phyloP scores from a whole-genome alignment of 208 protist species.

The Blastocrithidia nonstop region DNA sequence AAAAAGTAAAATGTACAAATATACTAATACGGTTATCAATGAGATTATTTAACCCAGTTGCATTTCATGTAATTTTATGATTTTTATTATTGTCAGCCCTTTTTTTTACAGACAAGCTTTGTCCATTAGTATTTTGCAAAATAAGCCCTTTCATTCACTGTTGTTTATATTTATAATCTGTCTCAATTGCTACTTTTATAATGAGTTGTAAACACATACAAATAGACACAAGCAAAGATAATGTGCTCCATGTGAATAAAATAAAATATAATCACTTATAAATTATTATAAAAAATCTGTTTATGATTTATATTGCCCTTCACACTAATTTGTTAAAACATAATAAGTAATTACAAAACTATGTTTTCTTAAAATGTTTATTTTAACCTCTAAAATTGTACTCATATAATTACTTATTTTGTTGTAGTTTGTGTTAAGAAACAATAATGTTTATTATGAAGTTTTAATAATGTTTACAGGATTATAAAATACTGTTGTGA shows the following conservation, averaged over 20 bases:
- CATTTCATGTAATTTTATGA: too few relatives aligned
- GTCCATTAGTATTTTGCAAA: neutral
- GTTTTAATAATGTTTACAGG: neutral
- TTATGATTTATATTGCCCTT: neutral
- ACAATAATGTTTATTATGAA: neutral
- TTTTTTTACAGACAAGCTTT: neutral
- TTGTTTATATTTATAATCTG: neutral
- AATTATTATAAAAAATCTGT: neutral
- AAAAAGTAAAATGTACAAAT: too few relatives aligned
- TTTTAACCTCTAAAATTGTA: neutral
- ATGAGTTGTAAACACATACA: neutral
- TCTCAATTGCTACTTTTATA: neutral
- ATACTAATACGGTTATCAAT: too few relatives aligned
- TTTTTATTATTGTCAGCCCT: too few relatives aligned
- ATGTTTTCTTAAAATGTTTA: neutral
- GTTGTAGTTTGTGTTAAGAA: neutral
- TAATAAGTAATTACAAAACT: neutral
- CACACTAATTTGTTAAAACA: neutral
- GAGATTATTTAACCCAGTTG: too few relatives aligned
- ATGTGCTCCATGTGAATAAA: too few relatives aligned
- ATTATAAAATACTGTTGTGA: neutral
- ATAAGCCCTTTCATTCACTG: neutral
- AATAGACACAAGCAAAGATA: too few relatives aligned
- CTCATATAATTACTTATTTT: constrained; percentile 1
- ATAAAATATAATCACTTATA: neutral